Conservation (phyloP, 331 rosid species). For the Quercus lobata region DNA sequence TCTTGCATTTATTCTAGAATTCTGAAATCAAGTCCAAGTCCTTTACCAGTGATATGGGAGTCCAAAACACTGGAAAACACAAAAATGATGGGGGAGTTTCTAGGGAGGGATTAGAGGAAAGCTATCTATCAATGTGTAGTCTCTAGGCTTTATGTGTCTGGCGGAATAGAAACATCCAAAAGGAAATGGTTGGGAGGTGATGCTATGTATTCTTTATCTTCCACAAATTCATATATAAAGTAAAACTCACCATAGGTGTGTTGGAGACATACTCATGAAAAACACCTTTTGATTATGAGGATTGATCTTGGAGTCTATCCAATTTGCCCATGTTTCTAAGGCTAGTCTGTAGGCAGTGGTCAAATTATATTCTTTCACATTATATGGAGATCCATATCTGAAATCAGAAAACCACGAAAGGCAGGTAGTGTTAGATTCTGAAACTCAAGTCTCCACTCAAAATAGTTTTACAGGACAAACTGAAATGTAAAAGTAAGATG, state of each 20-base stretch:
- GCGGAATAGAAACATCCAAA: no score
- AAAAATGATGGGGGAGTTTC: neutral
- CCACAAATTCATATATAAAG: neutral
- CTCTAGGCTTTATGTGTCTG: neutral
- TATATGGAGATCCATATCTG: conserved; percentile 56
- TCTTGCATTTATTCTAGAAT: no score
- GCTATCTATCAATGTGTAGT: neutral
- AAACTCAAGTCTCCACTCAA: neutral
- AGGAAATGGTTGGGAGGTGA: no score
- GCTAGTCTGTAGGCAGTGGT: conserved; percentile 78
- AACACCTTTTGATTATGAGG: conserved; percentile 59
- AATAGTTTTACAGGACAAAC: neutral
- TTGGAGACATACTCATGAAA: conserved; percentile 91
- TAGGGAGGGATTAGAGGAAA: no score
- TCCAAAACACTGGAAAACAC: neutral
- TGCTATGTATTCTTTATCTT: no score
- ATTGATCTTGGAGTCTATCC: conserved; percentile 69
- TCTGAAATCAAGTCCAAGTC: no score
- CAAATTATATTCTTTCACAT: conserved; percentile 67
- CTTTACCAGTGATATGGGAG: no score
- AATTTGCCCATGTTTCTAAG: conserved; percentile 78
- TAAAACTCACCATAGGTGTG: conserved; percentile 73
- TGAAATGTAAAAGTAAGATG: neutral
- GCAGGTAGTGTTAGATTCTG: neutral
- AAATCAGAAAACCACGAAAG: neutral